Evolutionary conservation across 73 alveolate genomes (phyloP), one percentile per base, ranked within the genome.

Genomic region (Paramecium sonneborni): DNA sequence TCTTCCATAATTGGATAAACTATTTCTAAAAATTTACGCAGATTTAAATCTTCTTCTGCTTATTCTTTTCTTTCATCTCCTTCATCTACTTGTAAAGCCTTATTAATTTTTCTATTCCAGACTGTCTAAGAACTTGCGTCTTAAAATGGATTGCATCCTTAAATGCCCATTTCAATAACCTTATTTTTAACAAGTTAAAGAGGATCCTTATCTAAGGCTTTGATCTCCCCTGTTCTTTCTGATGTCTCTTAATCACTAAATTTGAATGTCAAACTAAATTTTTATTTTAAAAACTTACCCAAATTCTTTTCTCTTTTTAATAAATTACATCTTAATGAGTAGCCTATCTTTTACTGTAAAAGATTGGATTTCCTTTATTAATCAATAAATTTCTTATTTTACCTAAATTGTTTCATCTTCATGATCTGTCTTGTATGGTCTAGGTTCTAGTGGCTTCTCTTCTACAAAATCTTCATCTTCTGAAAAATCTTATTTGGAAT

Each of bases 1-100:
- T 98, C 99, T 89, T 98, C 99, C 94, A 88, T 88, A 2, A 70
- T 10, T 56, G 94, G 94, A 88, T 88, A 88, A 2, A 88, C 94
- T 34, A 56, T 44, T 38, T 70, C 90, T 23, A 88, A 68, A 21
- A 88, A 88, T 35, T 88, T 70, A 14, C 69, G 90, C 10, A 88
- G 34, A 24, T 88, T 67, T 28, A 28, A 43, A 57, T 88, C 74
- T 69, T 88, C 94, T 4, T 88, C 94, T 30, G 70, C 62, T 37
- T 57, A 38, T 30, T 68, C 91, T 72, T 38, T 30, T 14, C 37
- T 38, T 76, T 88, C 72, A n/a, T 69, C 91, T 26, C 72, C 90
- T 46, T 88, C 87, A 67, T 88, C 94, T 0, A 70, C 84, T 41
- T 76, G 37, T 28, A 88, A 67, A 14, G 85, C 94, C 24, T 88